phyloP scores from a whole-genome alignment of 2,329 filamentous ascomycete genomes.

The Sporothrix euskadiensis region DNA sequence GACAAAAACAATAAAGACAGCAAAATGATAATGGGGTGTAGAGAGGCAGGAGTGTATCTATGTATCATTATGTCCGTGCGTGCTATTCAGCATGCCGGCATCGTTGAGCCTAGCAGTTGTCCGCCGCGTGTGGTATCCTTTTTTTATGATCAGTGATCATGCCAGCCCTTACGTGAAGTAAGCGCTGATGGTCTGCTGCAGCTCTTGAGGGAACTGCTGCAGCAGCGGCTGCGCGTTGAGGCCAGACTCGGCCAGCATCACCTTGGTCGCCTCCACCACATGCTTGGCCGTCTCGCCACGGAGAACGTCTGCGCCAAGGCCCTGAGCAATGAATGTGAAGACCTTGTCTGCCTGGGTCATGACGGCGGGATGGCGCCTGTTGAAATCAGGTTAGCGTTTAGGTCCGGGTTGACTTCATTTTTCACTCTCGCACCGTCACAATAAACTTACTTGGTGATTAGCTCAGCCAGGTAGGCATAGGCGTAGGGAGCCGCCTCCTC shows the following conservation, averaged over 20 bases:
- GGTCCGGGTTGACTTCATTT: neutral
- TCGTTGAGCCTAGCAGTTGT: neutral
- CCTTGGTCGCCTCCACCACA: slow-evolving; percentile 76
- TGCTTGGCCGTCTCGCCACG: slow-evolving; percentile 78
- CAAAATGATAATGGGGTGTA: neutral
- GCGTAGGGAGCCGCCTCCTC: slow-evolving; percentile 97
- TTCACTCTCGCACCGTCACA: neutral
- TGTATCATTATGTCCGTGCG: slow-evolving; percentile 21
- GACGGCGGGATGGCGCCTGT: slow-evolving; percentile 81
- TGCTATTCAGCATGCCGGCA: neutral
- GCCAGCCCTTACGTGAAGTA: slow-evolving; percentile 57
- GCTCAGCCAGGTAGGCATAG: slow-evolving; percentile 84
- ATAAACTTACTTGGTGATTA: slow-evolving; percentile 86
- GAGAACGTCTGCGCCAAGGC: slow-evolving; percentile 86
- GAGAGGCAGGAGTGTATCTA: slow-evolving; percentile 17
- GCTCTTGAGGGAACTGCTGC: slow-evolving; percentile 72
- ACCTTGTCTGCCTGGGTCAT: slow-evolving; percentile 74
- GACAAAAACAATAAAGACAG: neutral
- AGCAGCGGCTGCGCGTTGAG: slow-evolving; percentile 76
- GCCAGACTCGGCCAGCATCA: slow-evolving; percentile 70
- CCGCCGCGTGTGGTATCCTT: slow-evolving; percentile 6
- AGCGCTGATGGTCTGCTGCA: slow-evolving; percentile 75
- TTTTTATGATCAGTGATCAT: neutral
- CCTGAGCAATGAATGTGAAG: slow-evolving; percentile 83
- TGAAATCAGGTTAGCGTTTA: neutral